Evolutionary conservation across 805 yeast species (phyloP), one percentile per base, ranked within the genome.

Genomic region (Candida pini): DNA sequence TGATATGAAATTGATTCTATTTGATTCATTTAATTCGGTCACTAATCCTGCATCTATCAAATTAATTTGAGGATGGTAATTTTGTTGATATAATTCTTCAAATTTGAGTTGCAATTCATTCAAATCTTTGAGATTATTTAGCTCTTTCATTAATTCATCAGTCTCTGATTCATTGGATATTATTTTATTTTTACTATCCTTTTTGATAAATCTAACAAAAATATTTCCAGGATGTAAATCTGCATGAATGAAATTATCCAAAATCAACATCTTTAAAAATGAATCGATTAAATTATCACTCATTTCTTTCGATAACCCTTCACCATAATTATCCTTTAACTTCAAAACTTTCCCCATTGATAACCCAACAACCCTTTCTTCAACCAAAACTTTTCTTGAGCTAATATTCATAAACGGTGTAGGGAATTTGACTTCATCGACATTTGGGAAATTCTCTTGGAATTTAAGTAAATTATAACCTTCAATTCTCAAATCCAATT

Each of bases 151-250:
- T 31, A 74, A 58, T 15, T 60, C 51, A 40, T 73, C 71, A 4
- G 69, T 62, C 24, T 73, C 78, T 14, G 51, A 59, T 33, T 68
- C 73, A 68, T 66, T 37, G 35, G 70, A 63, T 10, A 64, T 63
- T 14, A 64, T 58, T 43, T 60, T 60, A 55, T 64, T 56, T 55
- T 41, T 59, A 41, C 61, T 49, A 27, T 62, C 66, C 1, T 57
- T 58, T 39, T 76, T 75, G 15, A 62, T 22, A 39, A 70, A 73
- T 28, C 56, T 38, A 9, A 55, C 26, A 69, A 88, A 75, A 52
- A 92, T 85, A 56, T 92, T 92, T 4, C 99, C 99, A 0, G 98
- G 97, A 48, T 92, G 99, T 39, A 92, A 66, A 62, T 92, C 99
- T 0, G 97, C 90, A 57, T 92, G 99, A 28, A 89, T 86, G 58